Percentiles rank a stretch among this genome's conserved stretches.
These are phyloP conservation scores for Cubamyces lactineus DNA, from an alignment of 768 basidiomycete genomes.

Conservation along the genomic window DNA sequence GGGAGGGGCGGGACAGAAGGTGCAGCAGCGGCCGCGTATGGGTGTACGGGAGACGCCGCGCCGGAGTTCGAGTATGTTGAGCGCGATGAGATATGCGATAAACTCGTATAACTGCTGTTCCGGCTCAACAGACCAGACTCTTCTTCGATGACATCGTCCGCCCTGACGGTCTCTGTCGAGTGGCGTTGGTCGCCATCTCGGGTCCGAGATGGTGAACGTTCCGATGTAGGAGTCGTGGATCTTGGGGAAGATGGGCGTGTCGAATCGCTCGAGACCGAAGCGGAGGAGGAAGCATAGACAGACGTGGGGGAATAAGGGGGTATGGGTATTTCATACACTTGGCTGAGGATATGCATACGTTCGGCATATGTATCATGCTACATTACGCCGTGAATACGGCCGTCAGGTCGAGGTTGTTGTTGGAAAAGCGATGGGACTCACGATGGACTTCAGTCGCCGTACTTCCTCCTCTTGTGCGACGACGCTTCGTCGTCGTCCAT, in stretches of 20 bases:
- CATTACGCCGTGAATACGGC: not conserved
- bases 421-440: conserved; percentile 44
- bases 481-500: conserved; percentile 71
- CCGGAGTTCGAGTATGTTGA: conserved; percentile 10
- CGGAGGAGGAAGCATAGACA: conserved; percentile 46
- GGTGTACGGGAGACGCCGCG: conserved; percentile 22
- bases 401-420: not conserved
- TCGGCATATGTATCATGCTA: conserved; percentile 96
- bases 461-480: conserved; percentile 94
- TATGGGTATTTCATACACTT: conserved; percentile 86
- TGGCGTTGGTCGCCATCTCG: conserved; percentile 32
- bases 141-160: conserved; percentile 12
- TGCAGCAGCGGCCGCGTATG: conserved; percentile 23
- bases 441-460: conserved; percentile 82
- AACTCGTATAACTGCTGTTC: conserved; percentile 18
- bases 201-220: conserved; percentile 30
- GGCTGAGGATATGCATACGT: conserved; percentile 89
- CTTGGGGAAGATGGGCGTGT: conserved; percentile 53
- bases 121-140: conserved; percentile 9
- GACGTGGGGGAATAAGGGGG: conserved; percentile 67
- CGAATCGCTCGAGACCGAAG: conserved; percentile 53
- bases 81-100: conserved; percentile 16
- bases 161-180: conserved; percentile 19
- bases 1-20: conserved; percentile 15
- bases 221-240: conserved; percentile 55